These are phyloP conservation scores for Diaporthe ilicicola DNA, from an alignment of 2,329 filamentous ascomycete species.

Conservation along the genomic window DNA sequence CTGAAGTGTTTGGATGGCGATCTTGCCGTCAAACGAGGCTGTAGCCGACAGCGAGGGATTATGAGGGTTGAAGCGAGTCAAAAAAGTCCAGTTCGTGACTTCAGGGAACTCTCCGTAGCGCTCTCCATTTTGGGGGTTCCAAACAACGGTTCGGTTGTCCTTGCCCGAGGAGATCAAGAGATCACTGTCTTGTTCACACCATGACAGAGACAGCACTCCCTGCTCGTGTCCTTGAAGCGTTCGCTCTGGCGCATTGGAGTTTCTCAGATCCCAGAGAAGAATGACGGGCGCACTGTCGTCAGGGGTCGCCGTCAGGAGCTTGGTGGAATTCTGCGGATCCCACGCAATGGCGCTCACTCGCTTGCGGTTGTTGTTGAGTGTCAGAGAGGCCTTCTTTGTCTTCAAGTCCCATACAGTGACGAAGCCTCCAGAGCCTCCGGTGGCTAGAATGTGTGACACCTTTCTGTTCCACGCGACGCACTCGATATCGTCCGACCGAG, in stretches of 20 bases:
- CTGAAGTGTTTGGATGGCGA: slow-evolving; percentile 91
- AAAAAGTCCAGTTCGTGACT: slow-evolving; percentile 99
- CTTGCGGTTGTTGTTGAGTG: slow-evolving; percentile 94
- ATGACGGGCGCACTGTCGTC: slow-evolving; percentile 90
- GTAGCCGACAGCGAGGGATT: slow-evolving; percentile 94
- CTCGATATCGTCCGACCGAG: slow-evolving; percentile 93
- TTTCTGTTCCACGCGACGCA: slow-evolving; percentile 99
- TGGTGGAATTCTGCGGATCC: slow-evolving; percentile 95
- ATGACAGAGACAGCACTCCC: slow-evolving; percentile 91
- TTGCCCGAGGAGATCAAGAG: slow-evolving; percentile 93
- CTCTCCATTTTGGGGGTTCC: slow-evolving; percentile 94
- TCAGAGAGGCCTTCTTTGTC: slow-evolving; percentile 96
- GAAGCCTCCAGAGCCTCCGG: slow-evolving; percentile 90
- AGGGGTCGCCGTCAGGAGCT: slow-evolving; percentile 90
- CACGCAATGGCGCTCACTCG: slow-evolving; percentile 94
- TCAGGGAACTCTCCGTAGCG: slow-evolving; percentile 92
- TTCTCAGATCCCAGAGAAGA: slow-evolving; percentile 92
- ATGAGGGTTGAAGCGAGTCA: slow-evolving; percentile 91
- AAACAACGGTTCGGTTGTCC: slow-evolving; percentile 93
- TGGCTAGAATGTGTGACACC: slow-evolving; percentile 94
- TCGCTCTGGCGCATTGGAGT: slow-evolving; percentile 92
- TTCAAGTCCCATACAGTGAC: slow-evolving; percentile 99
- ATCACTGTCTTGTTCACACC: slow-evolving; percentile 91
- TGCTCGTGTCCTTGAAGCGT: slow-evolving; percentile 92
- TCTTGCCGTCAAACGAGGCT: slow-evolving; percentile 96